Base-by-base conservation (phyloP, 2,329 filamentous ascomycete species). In the Truncatella angustata region DNA sequence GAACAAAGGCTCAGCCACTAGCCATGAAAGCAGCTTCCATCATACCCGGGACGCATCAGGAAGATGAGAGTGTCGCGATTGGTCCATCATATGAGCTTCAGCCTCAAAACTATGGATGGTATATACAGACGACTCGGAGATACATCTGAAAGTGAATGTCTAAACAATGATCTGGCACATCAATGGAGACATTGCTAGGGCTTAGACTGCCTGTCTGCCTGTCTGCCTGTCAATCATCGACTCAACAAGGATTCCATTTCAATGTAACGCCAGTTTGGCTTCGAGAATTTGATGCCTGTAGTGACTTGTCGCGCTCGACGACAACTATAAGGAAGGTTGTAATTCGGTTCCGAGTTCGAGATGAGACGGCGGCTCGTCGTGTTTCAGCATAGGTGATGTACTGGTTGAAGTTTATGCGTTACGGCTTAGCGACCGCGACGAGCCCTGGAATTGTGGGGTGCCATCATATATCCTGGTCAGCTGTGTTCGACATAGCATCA, bases 321-420 rank as follows among this genome's bases (percentile, higher is more conserved):
- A 7, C 28, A 32, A 32, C n/a, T n/a, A 34, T 34, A 9, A n/a
- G 36, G 16, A 24, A 43, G 40, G 21, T 12, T 14, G 40, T 12
- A 20, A 26, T 12, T 40, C 36, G 16, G 20, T 11, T 18, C 20
- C 36, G 36, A 40, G 36, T 40, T n/a, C n/a, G n/a, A n/a, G n/a
- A 49, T 49, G 45, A 49, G 45, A 49, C 45, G 32, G 45, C 45
- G 45, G 34, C 32, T n/a, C 37, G 45, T 49, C 45, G 40, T 49
- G 45, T 49, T 49, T 49, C 45, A 49, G 45, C 7, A 49, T 35
- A 28, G 12, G 18, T 30, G 23, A 18, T 12, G 20, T 18, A 7
- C 16, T 39, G 11, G 24, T 24, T n/a, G 18, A 49, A 49, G 18
- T 49, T 49, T 24, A 49, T 49, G 45, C 45, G 32, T 35, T 49